These are phyloP conservation scores for Primulina huaijiensis DNA, from an alignment of 257 asterid genomes.

Conservation along the genomic window DNA sequence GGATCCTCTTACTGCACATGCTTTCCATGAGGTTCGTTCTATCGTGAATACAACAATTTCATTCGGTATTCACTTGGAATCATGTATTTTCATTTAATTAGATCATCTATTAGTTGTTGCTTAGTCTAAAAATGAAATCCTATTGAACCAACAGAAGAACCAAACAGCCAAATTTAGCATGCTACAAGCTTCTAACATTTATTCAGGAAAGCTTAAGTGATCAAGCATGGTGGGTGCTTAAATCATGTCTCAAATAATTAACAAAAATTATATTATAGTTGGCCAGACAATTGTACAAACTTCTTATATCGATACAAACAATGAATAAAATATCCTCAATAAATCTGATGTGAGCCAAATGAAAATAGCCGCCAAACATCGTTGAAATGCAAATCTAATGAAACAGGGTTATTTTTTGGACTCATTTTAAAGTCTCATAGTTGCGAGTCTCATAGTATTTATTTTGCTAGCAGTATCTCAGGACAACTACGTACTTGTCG, in stretches of 20 bases:
- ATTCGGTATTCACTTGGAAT: neutral
- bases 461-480: slow-evolving; percentile 28
- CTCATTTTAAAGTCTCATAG: neutral
- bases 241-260: neutral
- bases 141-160: neutral
- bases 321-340: neutral
- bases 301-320: neutral
- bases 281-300: neutral
- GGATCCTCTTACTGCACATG: neutral
- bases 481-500: slow-evolving; percentile 28
- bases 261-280: too few species aligned
- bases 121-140: neutral
- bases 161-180: neutral
- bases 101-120: neutral
- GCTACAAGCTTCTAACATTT: neutral
- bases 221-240: neutral
- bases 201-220: neutral
- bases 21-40: neutral
- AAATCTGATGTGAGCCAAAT: neutral
- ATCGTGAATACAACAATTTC: neutral
- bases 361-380: neutral
- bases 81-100: neutral
- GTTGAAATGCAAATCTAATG: neutral
- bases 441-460: slow-evolving; percentile 14
- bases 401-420: neutral